Evolutionary conservation across 352 stramenopile species (phyloP).

Genomic region (Peronospora belbahrii): DNA sequence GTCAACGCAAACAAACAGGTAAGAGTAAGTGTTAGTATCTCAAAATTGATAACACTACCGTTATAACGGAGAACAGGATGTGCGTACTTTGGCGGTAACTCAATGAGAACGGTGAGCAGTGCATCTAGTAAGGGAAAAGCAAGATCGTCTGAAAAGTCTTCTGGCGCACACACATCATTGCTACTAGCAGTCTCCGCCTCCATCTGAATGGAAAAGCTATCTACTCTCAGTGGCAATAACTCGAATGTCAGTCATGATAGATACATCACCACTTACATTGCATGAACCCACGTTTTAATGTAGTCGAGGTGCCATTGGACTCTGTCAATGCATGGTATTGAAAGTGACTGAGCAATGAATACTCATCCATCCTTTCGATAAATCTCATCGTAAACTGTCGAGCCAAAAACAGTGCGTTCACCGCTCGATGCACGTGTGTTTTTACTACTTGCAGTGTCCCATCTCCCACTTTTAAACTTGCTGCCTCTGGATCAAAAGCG

Average conservation of each 20-base stretch:
- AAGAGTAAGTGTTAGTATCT: background rate
- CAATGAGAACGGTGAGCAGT: conserved; percentile 44
- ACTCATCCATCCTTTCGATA: conserved; percentile 60
- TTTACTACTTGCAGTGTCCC: conserved; percentile 36
- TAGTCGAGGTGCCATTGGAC: conserved; percentile 1
- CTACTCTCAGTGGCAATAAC: background rate
- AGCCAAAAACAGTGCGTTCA: conserved; percentile 70
- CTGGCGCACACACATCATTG: conserved; percentile 1
- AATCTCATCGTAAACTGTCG: conserved; percentile 69
- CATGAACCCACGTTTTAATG: conserved; percentile 14
- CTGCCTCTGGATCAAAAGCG: conserved; percentile 22
- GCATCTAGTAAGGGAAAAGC: conserved; percentile 60
- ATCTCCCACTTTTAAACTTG: conserved; percentile 7
- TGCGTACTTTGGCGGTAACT: conserved; percentile 57
- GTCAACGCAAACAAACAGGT: background rate
- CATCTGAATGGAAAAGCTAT: conserved; percentile 30
- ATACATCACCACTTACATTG: background rate
- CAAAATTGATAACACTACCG: background rate
- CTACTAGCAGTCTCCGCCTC: conserved; percentile 3
- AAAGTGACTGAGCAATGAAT: conserved; percentile 54
- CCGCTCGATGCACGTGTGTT: conserved; percentile 36
- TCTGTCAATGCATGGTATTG: conserved; percentile 26
- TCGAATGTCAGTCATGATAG: background rate
- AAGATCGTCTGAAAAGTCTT: conserved; percentile 43
- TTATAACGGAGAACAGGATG: background rate